These are phyloP conservation scores for Suhomyces xylopsoci DNA, from an alignment of 805 yeast genomes.

Conservation along the genomic window DNA sequence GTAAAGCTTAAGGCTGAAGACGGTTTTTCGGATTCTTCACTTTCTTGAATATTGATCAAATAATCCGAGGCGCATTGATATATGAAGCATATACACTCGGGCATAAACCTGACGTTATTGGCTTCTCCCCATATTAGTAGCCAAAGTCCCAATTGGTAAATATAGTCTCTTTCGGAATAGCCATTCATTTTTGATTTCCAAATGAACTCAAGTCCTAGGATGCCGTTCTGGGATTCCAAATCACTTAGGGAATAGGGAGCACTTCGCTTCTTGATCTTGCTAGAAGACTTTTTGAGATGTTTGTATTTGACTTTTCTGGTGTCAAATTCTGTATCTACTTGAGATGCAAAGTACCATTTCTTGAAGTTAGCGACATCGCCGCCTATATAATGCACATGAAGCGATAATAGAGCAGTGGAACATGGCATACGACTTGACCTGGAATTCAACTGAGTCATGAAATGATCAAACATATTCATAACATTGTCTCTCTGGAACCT, in stretches of 20 bases:
- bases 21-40: conserved; percentile 9
- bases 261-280: conserved; percentile 29
- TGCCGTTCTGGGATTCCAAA: conserved; percentile 14
- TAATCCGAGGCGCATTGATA: conserved; percentile 27
- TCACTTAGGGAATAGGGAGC: conserved; percentile 27
- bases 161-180: conserved; percentile 53
- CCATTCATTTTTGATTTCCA: conserved; percentile 69
- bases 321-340: conserved; percentile 65
- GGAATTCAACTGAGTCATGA: conserved; percentile 80
- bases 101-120: conserved; percentile 55
- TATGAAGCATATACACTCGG: conserved; percentile 38
- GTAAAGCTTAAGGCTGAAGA: conserved; percentile 10
- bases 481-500: conserved; percentile 84
- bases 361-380: conserved; percentile 84
- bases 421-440: conserved; percentile 79
- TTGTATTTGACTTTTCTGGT: conserved; percentile 26
- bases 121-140: conserved; percentile 76
- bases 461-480: conserved; percentile 76
- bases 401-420: conserved; percentile 61
- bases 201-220: conserved; percentile 32
- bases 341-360: conserved; percentile 91
- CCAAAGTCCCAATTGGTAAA: conserved; percentile 62
- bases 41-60: conserved; percentile 16
- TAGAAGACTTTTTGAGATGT: neutral
- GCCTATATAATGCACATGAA: conserved; percentile 91